These are phyloP conservation scores for Neurospora sp. DNA, from an alignment of 495 filamentous ascomycete species.

Conservation along the genomic window DNA sequence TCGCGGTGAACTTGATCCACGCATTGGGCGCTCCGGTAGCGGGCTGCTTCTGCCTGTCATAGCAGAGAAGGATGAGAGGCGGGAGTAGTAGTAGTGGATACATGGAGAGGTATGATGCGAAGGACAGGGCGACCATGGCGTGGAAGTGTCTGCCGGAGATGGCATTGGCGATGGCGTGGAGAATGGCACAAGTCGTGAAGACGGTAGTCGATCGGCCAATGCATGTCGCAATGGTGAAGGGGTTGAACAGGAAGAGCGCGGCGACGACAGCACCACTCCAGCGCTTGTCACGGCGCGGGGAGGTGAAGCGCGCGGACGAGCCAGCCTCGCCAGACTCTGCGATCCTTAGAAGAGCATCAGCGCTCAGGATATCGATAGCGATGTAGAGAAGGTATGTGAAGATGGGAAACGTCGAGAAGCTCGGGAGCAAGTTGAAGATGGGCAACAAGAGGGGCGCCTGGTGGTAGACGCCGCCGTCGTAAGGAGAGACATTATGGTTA, in stretches of 20 bases:
- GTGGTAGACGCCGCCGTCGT: conserved; percentile 95
- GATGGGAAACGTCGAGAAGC: conserved; percentile 50
- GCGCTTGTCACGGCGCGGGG: conserved; percentile 62
- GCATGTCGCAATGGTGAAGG: conserved; percentile 87
- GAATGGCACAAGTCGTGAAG: conserved; percentile 81
- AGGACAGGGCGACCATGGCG: conserved; percentile 74
- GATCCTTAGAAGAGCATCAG: conserved; percentile 71
- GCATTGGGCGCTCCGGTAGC: neutral
- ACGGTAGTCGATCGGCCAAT: conserved; percentile 85
- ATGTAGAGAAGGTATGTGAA: conserved; percentile 75
- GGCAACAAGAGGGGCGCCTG: conserved; percentile 91
- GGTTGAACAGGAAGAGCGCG: conserved; percentile 86
- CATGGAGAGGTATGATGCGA: conserved; percentile 84
- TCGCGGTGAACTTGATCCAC: conserved; percentile 36
- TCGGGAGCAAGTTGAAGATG: conserved; percentile 78
- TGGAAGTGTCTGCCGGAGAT: conserved; percentile 62
- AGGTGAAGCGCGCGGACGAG: conserved; percentile 61
- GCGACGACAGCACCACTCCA: conserved; percentile 71
- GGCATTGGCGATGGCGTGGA: conserved; percentile 75
- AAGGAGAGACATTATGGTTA: conserved; percentile 90
- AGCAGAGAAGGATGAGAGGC: conserved; percentile 71
- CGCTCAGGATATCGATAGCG: conserved; percentile 70
- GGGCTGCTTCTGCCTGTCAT: conserved; percentile 47
- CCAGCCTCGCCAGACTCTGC: conserved; percentile 73
- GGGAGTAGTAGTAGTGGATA: conserved; percentile 82